Base-by-base conservation (phyloP, 495 filamentous ascomycete genomes). In the Talaromyces proteolyticus region DNA sequence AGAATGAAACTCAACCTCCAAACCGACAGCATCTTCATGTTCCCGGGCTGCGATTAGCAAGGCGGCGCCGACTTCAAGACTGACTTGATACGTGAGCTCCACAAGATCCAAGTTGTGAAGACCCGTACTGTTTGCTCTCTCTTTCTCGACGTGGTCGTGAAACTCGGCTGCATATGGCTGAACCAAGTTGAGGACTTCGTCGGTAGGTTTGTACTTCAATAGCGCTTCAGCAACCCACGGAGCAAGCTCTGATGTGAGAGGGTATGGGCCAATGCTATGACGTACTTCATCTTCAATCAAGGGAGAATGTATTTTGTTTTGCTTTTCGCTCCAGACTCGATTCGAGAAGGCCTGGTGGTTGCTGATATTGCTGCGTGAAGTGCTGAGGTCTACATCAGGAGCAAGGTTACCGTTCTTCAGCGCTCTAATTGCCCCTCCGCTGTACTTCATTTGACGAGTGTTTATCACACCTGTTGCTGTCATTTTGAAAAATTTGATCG, bases 11-110 rank as follows among this genome's bases (percentile, higher is more conserved):
- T 47, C 44, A 4, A 4, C 3, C 21, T 47, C 16, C 36, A 36
- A 8, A 0, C 21, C 44, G 0, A 47, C n/a, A 6, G 44, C 24
- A 11, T 22, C 26, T 2, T 29, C 25, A 11, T 23, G 29, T 5
- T 2, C 10, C 18, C 36, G n/a, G 18, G 44, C 44, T 21, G 44
- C 44, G 14, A 37, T 4, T 1, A 47, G 17, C 3, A 37, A 4
- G 2, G n/a, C 44, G 3, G 44, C 44, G 6, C 24, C 44, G 26
- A 37, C 17, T 37, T 47, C 44, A 1, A 47, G 44, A 3, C 16
- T 18, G n/a, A 47, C 17, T 19, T 46, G 43, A 36, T 46, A 46
- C 3, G 43, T 46, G 43, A 17, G 5, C 11, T 46, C 43, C 16
- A 46, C 24, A 21, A 46, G 2, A 19, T 46, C 43, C 8, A 46